Evolutionary conservation across 2,329 filamentous ascomycete species (phyloP), one percentile per base, ranked within the genome.

Genomic region (Ophidiomyces ophidiicola): DNA sequence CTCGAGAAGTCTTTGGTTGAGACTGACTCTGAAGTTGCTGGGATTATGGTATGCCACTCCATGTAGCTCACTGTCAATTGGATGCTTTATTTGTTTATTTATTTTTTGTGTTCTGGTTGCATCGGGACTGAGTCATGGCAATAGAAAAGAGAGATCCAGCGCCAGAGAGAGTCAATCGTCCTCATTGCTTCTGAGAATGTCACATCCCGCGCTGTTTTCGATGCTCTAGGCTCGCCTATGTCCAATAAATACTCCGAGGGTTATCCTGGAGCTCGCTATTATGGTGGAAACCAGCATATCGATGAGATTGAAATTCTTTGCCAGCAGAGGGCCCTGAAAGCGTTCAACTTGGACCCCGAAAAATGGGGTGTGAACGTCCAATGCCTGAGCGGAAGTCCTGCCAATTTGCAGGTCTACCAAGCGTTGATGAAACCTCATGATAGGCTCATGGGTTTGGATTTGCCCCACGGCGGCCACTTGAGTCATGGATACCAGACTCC

Each of bases 211-310:
- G 87, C 90, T 56, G 90, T 98, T 57, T 94, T 94, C 70, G 87
- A 98, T 69, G 90, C 90, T 45, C 78, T 98, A 50, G 90, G 90
- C 57, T 87, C 80, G 43, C 81, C 82, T 63, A 92, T 90, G 82
- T 85, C 83, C 66, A 94, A 98, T 77, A 98, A 98, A 72, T 98
- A 98, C 76, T 94, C 86, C 12, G 90, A 98, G 73, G 90, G 90
- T 50, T 94, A 94, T 66, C 90, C 90, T 51, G 90, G 90, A 61
- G 90, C 90, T 55, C 81, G 90, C 66, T 98, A 98, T 76, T 98
- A 98, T 59, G 90, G 90, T 60, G 90, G 90, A 59, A 98, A 98
- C 72, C 82, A 98, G 74, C 85, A 90, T 74, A 98, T 98, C 52
- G 90, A 98, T 65, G 74, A 84, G 66, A 86, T 94, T 56, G 90